Percentiles rank a stretch among this genome's conserved stretches.
phyloP scores from a whole-genome alignment of 2,329 filamentous ascomycete genomes.

The Blumeriella jaapii region DNA sequence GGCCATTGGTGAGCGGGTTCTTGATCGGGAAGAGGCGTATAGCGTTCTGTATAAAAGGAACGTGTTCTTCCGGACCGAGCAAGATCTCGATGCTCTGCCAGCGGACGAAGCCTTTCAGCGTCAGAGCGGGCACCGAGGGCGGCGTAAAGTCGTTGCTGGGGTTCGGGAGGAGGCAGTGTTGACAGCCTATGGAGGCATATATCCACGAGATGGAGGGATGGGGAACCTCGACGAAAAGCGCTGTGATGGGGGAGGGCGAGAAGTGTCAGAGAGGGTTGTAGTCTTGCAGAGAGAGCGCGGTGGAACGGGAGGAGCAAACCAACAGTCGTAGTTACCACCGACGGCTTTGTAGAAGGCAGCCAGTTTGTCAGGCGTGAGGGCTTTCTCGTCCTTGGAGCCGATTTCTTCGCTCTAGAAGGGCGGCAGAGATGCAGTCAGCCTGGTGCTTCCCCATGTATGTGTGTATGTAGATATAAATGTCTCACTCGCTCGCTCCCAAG shows the following conservation, averaged over 20 bases:
- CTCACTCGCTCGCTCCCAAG: not conserved
- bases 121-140: conserved; percentile 74
- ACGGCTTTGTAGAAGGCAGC: conserved; percentile 67
- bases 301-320: conserved; percentile 8
- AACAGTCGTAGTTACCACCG: conserved; percentile 64
- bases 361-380: conserved; percentile 55
- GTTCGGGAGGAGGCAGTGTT: conserved; percentile 72
- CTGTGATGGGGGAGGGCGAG: conserved; percentile 27
- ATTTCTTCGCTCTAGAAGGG: conserved; percentile 47
- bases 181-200: conserved; percentile 83
- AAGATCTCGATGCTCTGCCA: conserved; percentile 92
- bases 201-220: conserved; percentile 75
- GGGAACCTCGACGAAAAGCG: conserved; percentile 67
- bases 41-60: conserved; percentile 69
- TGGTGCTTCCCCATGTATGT: not conserved
- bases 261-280: conserved; percentile 12
- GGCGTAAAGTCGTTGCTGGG: conserved; percentile 56
- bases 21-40: conserved; percentile 66
- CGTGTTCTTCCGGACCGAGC: conserved; percentile 78
- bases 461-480: not conserved
- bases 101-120: conserved; percentile 72
- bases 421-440: conserved; percentile 12
- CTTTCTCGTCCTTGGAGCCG: conserved; percentile 41
- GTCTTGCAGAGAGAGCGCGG: conserved; percentile 7
- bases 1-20: conserved; percentile 60